Conservation (phyloP, 1,284 basidiomycete genomes). For the Schizophyllum amplum region DNA sequence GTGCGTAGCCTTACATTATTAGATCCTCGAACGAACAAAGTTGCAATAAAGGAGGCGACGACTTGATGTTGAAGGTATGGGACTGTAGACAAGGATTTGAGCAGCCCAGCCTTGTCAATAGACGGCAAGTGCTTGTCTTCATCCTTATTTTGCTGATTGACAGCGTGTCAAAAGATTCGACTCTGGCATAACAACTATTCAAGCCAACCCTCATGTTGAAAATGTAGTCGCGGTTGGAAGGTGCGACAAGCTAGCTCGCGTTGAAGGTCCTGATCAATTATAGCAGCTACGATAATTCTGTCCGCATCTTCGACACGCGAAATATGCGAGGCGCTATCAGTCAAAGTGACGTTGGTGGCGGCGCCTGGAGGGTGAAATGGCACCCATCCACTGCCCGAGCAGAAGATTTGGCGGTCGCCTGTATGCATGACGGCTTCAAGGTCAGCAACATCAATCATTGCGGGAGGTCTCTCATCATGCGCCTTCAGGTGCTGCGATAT, state of each 20-base stretch:
- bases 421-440: conserved; percentile 98
- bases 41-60: conserved; percentile 77
- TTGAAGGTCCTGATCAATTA: too few relatives aligned
- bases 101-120: conserved; percentile 65
- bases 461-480: background rate
- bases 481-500: conserved; percentile 32
- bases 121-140: conserved; percentile 61
- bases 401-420: conserved; percentile 77
- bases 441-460: conserved; percentile 24
- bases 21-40: background rate
- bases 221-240: conserved; percentile 89
- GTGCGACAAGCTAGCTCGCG: too few relatives aligned
- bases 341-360: conserved; percentile 74
- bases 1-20: conserved; percentile 28
- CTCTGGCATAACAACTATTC: conserved; percentile 89
- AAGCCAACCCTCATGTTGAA: conserved; percentile 74
- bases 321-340: conserved; percentile 54
- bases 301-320: conserved; percentile 83
- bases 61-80: conserved; percentile 87
- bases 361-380: conserved; percentile 96
- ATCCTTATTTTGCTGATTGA: too few relatives aligned
- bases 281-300: conserved; percentile 77
- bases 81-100: conserved; percentile 67
- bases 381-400: conserved; percentile 62
- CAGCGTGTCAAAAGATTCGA: too few relatives aligned